Conservation (phyloP, 306 rosid genomes). For the Medicago truncatula region MtrunA17r5.0-ANR NC_053043.1:17043001-17043500, state of each 20-base stretch:
- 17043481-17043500: conserved; percentile 55
- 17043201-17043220: neutral
- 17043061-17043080: too few species aligned
- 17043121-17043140: neutral
- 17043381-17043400: conserved; percentile 67
- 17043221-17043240: neutral
- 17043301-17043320: conserved; percentile 78
- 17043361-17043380: conserved; percentile 77
- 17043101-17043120: too few species aligned
- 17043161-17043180: conserved; percentile 12
- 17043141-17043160: neutral
- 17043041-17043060: too few species aligned
- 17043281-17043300: conserved; percentile 76
- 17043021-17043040: too few species aligned
- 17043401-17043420: conserved; percentile 42
- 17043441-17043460: neutral
- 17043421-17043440: conserved; percentile 32
- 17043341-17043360: conserved; percentile 77
- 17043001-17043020: too few species aligned
- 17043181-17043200: neutral
- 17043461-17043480: conserved; percentile 9
- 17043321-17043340: conserved; percentile 76
- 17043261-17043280: conserved; percentile 75
- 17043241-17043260: conserved; percentile 19
- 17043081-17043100: too few species aligned